phyloP scores from a whole-genome alignment of 1,284 basidiomycete species.

The Malassezia furfur region DNA sequence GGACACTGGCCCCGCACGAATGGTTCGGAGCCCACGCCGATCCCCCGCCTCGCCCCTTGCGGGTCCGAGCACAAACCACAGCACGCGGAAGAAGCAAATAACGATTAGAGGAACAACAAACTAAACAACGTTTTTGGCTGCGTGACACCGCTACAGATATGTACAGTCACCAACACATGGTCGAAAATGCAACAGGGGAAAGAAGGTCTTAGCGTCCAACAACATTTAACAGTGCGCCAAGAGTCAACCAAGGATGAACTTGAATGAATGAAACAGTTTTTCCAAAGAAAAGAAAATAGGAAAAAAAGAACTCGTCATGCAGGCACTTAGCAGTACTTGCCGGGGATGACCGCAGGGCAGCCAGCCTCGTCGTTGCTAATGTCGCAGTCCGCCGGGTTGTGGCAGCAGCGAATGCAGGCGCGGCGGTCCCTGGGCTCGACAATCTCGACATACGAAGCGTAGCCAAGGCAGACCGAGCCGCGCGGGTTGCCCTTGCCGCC shows the following conservation, averaged over 20 bases:
- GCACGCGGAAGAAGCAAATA: too few relatives aligned
- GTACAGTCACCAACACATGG: neutral
- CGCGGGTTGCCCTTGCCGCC: slow-evolving; percentile 39
- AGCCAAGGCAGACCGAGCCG: slow-evolving; percentile 31
- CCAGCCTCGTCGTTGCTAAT: slow-evolving; percentile 18
- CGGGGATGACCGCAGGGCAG: slow-evolving; percentile 21
- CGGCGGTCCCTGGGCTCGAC: slow-evolving; percentile 32
- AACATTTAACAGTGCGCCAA: neutral
- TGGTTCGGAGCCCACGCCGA: too few relatives aligned
- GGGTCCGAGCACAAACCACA: too few relatives aligned
- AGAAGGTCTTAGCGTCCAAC: too few relatives aligned
- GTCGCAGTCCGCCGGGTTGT: slow-evolving; percentile 23
- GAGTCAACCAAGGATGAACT: neutral
- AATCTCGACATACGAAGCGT: slow-evolving; percentile 38
- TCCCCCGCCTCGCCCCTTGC: too few relatives aligned
- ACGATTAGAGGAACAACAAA: neutral
- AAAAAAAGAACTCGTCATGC: too few relatives aligned
- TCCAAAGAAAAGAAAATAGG: too few relatives aligned
- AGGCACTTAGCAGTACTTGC: slow-evolving; percentile 16
- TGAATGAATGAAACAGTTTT: too few relatives aligned
- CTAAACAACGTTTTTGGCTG: neutral
- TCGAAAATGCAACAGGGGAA: neutral
- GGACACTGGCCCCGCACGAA: too few relatives aligned
- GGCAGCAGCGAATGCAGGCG: slow-evolving; percentile 44
- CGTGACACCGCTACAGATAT: neutral